Evolutionary conservation across 805 yeast genomes (phyloP).

Genomic region (Saturnispora hagleri): DNA sequence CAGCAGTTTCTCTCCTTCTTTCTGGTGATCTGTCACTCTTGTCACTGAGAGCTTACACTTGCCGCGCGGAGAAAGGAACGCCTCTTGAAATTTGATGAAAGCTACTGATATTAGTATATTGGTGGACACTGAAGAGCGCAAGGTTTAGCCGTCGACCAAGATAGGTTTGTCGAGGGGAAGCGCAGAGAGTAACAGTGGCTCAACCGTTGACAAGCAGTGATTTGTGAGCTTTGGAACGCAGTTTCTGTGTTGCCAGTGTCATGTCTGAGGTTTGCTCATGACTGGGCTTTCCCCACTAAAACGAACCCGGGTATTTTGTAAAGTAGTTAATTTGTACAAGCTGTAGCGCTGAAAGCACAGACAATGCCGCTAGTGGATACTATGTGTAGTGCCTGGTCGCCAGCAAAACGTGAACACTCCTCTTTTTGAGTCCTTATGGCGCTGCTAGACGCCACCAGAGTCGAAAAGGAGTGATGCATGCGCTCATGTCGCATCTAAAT

Average conservation of each 20-base stretch:
- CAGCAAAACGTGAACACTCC: not conserved
- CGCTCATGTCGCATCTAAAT: not conserved
- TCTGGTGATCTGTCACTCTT: not conserved
- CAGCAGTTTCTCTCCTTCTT: not conserved
- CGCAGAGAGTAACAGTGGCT: not conserved
- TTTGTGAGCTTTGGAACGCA: not conserved
- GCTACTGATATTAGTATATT: too few relatives aligned
- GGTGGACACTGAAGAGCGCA: too few relatives aligned
- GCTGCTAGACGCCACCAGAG: not conserved
- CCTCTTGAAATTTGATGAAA: not conserved
- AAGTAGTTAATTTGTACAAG: not conserved
- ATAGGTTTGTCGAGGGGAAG: not conserved
- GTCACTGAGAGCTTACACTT: not conserved
- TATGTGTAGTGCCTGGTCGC: not conserved
- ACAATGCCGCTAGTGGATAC: not conserved
- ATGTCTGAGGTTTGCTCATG: not conserved
- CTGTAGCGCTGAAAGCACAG: not conserved
- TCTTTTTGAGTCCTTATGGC: not conserved
- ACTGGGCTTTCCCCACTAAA: not conserved
- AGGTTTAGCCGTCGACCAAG: not conserved
- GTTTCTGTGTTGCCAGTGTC: not conserved
- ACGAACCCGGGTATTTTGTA: not conserved
- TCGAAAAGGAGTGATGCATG: conserved; percentile 1
- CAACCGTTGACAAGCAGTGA: not conserved
- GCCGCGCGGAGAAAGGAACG: conserved; percentile 1